A percentile compares a stretch with the other conserved stretches of the same genome.
phyloP scores from a whole-genome alignment of 176 grass and related monocot genomes.

The Ensete ventricosum region DNA sequence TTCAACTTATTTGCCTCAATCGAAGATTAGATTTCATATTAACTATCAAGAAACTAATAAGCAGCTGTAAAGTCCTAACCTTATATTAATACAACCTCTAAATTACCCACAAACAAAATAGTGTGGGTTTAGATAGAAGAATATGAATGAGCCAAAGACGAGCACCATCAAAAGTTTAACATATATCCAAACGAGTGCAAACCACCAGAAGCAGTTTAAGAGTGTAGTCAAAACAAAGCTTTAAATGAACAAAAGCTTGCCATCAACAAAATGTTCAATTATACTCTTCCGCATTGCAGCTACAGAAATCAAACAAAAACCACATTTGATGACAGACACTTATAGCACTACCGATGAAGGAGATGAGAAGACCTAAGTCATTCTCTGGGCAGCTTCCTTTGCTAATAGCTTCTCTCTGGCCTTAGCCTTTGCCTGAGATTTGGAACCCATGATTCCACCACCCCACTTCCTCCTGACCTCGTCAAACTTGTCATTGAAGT shows the following conservation, averaged over 20 bases:
- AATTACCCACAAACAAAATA: not conserved
- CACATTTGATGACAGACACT: not conserved
- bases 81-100: not conserved
- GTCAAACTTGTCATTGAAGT: constrained; percentile 2
- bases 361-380: not conserved
- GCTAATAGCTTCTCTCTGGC: not conserved
- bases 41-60: too few relatives aligned
- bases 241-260: too few relatives aligned
- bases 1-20: too few relatives aligned
- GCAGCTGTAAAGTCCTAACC: too few relatives aligned
- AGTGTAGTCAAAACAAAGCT: too few relatives aligned
- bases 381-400: constrained; percentile 4
- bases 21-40: too few relatives aligned
- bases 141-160: too few relatives aligned
- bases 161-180: too few relatives aligned
- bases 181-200: too few relatives aligned
- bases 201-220: too few relatives aligned
- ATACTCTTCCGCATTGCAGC: not conserved
- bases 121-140: not conserved
- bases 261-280: not conserved
- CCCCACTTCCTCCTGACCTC: constrained; percentile 1
- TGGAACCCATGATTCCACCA: constrained; percentile 6
- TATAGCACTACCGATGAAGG: not conserved
- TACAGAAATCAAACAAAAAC: not conserved
- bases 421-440: constrained; percentile 3